Conservation (phyloP, 495 filamentous ascomycete species). For the Astrothelium macrocarpum region DNA sequence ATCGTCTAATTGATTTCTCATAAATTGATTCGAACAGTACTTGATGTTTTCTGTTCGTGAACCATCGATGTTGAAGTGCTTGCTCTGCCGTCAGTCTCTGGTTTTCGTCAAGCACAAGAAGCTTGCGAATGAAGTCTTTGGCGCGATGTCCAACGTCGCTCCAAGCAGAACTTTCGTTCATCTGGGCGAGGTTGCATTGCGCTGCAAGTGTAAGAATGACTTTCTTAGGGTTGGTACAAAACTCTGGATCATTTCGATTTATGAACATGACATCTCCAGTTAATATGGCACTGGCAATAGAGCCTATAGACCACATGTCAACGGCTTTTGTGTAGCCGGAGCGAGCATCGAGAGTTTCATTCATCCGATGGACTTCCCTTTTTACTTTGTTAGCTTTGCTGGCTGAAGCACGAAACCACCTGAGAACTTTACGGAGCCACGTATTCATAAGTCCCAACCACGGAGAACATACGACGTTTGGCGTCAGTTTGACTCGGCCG, state of each 20-base stretch:
- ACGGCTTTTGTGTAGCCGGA: conserved; percentile 50
- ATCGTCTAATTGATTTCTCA: conserved; percentile 37
- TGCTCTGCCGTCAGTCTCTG: conserved; percentile 44
- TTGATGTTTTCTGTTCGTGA: conserved; percentile 37
- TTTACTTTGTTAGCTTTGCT: conserved; percentile 1
- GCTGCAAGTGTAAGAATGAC: conserved; percentile 22
- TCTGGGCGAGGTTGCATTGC: conserved; percentile 26
- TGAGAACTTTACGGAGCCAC: conserved; percentile 68
- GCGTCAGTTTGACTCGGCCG: not conserved
- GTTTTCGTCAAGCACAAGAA: conserved; percentile 44
- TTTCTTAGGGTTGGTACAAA: conserved; percentile 5
- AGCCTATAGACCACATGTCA: conserved; percentile 57
- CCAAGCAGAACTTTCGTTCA: conserved; percentile 34
- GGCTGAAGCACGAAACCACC: too few species aligned
- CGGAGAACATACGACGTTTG: conserved; percentile 47
- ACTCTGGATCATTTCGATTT: conserved; percentile 19
- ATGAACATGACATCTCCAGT: conserved; percentile 37
- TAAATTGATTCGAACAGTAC: conserved; percentile 41
- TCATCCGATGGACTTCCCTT: conserved; percentile 27
- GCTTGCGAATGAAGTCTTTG: conserved; percentile 44
- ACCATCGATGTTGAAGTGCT: conserved; percentile 52
- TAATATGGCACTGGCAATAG: conserved; percentile 43
- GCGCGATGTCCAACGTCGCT: conserved; percentile 33
- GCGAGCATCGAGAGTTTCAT: conserved; percentile 13
- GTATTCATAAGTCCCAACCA: conserved; percentile 56